Evolutionary conservation across 257 asterid species (phyloP).

Genomic region (Solanum pinnatisectum): DNA sequence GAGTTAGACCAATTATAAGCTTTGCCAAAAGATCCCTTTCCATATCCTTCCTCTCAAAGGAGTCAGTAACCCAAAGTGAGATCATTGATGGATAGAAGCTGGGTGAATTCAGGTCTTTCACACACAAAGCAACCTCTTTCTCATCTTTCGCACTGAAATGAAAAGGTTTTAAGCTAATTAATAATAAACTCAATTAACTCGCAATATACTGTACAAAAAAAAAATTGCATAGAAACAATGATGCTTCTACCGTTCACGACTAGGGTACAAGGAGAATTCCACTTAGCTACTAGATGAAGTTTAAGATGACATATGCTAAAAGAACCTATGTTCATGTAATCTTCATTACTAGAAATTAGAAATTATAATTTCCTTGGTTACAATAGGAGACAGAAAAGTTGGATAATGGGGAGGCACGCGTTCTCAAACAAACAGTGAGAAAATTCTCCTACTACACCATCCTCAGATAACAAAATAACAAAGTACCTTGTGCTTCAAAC

Average conservation of each 20-base stretch:
- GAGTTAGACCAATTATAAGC: slow-evolving; percentile 57
- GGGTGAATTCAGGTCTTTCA: slow-evolving; percentile 71
- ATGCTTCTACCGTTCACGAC: not conserved
- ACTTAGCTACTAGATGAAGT: not conserved
- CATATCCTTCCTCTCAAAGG: slow-evolving; percentile 84
- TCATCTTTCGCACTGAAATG: slow-evolving; percentile 69
- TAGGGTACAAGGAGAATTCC: not conserved
- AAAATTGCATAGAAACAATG: not conserved
- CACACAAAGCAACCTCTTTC: slow-evolving; percentile 69
- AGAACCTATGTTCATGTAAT: not conserved
- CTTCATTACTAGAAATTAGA: not conserved
- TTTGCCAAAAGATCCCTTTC: slow-evolving; percentile 65
- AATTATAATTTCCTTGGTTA: not conserved
- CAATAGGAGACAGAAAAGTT: not conserved
- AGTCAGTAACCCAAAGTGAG: slow-evolving; percentile 72
- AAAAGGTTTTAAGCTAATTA: not conserved
- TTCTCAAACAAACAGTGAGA: not conserved
- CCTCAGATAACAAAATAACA: not conserved
- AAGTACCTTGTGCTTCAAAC: not conserved
- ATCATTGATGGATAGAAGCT: slow-evolving; percentile 76
- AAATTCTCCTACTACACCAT: not conserved
- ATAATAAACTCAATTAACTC: not conserved
- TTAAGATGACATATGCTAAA: not conserved
- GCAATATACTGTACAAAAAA: not conserved
- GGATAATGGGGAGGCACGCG: not conserved